These are phyloP conservation scores for Gracilaria vermiculophylla DNA, from an alignment of 23 red algal genomes.

Conservation along the genomic window DNA sequence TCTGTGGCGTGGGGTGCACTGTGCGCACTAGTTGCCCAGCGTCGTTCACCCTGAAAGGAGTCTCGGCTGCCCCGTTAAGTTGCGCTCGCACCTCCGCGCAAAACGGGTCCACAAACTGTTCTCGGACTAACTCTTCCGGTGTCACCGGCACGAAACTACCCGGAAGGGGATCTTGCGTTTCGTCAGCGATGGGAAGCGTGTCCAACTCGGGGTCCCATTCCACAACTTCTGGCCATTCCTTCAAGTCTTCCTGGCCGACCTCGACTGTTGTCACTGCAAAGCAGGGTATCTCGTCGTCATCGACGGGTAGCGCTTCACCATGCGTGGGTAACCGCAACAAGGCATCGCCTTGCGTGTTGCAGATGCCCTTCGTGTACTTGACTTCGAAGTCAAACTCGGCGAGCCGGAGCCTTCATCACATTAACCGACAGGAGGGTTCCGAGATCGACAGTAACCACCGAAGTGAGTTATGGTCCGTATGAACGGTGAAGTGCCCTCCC, in stretches of 20 bases:
- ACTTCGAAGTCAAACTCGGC: conserved; percentile 12
- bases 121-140: too few species aligned
- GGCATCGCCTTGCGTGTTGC: conserved; percentile 11
- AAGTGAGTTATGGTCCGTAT: not conserved
- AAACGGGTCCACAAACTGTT: not conserved
- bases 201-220: too few species aligned
- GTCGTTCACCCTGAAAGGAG: not conserved
- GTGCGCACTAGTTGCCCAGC: not conserved
- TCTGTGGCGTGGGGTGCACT: not conserved
- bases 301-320: too few species aligned
- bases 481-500: not conserved
- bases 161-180: too few species aligned
- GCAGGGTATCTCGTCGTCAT: too few species aligned
- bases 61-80: not conserved
- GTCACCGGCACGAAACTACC: too few species aligned
- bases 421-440: not conserved
- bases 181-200: too few species aligned
- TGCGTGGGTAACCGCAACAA: not conserved
- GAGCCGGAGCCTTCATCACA: not conserved
- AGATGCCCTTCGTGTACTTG: not conserved
- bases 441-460: not conserved
- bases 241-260: too few species aligned
- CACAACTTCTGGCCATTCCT: too few species aligned
- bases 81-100: not conserved
- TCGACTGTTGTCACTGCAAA: too few species aligned